Percentiles rank a stretch among this genome's conserved stretches.
These are phyloP conservation scores for Torulaspora globosa DNA, from an alignment of 1,139 yeast species.

Conservation along the genomic window DNA sequence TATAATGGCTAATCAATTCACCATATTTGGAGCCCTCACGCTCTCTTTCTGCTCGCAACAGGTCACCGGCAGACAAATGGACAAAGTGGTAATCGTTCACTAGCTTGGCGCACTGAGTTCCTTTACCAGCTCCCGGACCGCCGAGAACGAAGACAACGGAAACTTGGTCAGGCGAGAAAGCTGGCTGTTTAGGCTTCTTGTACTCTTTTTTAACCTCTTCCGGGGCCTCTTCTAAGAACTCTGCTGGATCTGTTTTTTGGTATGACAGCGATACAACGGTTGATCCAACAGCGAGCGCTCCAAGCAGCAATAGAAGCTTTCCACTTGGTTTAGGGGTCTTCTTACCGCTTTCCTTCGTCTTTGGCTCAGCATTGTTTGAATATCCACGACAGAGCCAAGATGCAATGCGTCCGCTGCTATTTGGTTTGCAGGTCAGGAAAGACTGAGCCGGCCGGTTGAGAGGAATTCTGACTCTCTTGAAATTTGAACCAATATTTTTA, in stretches of 20 bases:
- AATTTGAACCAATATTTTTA: not conserved
- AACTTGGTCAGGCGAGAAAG: constrained; percentile 59
- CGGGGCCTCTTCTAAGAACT: constrained; percentile 42
- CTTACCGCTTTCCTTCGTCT: not conserved
- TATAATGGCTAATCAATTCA: constrained; percentile 74
- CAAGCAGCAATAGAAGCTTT: constrained; percentile 34
- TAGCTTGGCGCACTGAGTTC: constrained; percentile 87
- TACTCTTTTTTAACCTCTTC: constrained; percentile 13
- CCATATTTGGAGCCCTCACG: constrained; percentile 83
- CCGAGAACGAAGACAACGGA: constrained; percentile 86
- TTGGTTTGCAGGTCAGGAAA: not conserved
- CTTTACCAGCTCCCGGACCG: constrained; percentile 88
- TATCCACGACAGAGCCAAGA: constrained; percentile 3
- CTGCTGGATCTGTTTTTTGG: constrained; percentile 46
- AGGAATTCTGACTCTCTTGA: not conserved
- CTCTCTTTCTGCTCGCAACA: constrained; percentile 84
- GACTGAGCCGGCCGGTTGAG: not conserved
- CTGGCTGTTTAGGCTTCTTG: constrained; percentile 30
- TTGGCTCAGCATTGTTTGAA: constrained; percentile 2
- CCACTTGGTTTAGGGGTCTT: constrained; percentile 22
- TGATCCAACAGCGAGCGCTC: constrained; percentile 43
- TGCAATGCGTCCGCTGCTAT: not conserved
- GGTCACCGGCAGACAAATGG: constrained; percentile 92
- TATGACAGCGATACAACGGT: constrained; percentile 45
- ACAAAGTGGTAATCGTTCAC: constrained; percentile 78